phyloP scores from a whole-genome alignment of 768 basidiomycete genomes.

The Russula olivacea region DNA sequence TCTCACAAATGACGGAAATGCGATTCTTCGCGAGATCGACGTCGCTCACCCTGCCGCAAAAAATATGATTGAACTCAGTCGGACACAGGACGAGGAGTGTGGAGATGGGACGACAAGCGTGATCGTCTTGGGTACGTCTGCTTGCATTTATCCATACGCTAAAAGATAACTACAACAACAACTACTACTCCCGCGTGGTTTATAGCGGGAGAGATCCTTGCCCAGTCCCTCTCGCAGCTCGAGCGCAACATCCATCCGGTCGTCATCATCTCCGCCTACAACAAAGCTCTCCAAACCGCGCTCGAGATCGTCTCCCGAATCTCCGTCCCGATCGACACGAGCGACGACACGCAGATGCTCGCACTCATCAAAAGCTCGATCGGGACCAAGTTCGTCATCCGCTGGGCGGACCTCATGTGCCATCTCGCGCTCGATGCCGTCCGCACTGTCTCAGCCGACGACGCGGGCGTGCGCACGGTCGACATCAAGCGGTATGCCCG shows the following conservation, averaged over 20 bases:
- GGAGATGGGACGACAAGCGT: slow-evolving; percentile 98
- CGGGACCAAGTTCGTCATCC: slow-evolving; percentile 94
- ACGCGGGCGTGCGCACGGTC: slow-evolving; percentile 74
- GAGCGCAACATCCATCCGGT: slow-evolving; percentile 98
- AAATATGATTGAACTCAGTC: slow-evolving; percentile 97
- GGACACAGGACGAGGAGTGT: slow-evolving; percentile 98
- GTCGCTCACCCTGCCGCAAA: slow-evolving; percentile 99
- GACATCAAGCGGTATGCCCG: slow-evolving; percentile 98
- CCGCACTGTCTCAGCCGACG: slow-evolving; percentile 76
- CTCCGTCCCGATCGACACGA: slow-evolving; percentile 83
- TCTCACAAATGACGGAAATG: slow-evolving; percentile 98
- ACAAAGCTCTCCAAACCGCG: slow-evolving; percentile 89
- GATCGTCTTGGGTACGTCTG: slow-evolving; percentile 78
- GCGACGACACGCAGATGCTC: slow-evolving; percentile 87
- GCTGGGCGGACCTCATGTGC: slow-evolving; percentile 99
- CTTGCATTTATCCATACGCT: not conserved
- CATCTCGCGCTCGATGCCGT: slow-evolving; percentile 89
- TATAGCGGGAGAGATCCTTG: slow-evolving; percentile 92
- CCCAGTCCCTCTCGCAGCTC: slow-evolving; percentile 86
- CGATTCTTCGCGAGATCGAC: slow-evolving; percentile 96
- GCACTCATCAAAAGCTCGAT: slow-evolving; percentile 96
- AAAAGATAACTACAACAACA: not conserved
- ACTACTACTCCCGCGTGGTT: not conserved
- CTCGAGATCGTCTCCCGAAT: slow-evolving; percentile 84
- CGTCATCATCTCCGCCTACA: slow-evolving; percentile 97